Conservation (phyloP, 345 rosid species). For the Cardiospermum halicacabum region DNA sequence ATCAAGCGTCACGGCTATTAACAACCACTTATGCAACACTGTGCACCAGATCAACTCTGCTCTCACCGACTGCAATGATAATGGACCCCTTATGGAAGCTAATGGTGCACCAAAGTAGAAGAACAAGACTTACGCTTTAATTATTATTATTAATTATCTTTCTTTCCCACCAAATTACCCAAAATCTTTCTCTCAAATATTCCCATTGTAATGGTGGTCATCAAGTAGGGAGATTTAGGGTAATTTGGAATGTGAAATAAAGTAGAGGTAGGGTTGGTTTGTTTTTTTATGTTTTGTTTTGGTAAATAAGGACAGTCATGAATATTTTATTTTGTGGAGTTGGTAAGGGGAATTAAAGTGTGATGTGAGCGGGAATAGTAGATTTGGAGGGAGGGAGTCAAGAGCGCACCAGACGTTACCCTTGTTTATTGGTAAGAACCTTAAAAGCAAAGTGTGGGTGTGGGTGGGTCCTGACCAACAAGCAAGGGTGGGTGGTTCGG, state of each 20-base stretch:
- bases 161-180: constrained; percentile 39
- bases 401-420: constrained; percentile 82
- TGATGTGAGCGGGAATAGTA: background rate
- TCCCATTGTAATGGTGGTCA: constrained; percentile 9
- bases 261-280: background rate
- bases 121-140: constrained; percentile 1
- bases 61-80: constrained; percentile 25
- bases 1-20: constrained; percentile 58
- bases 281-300: too few species aligned
- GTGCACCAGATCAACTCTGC: constrained; percentile 64
- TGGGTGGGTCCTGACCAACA: constrained; percentile 21
- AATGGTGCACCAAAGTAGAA: constrained; percentile 23
- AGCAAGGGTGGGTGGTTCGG: constrained; percentile 78
- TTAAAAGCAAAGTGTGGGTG: background rate
- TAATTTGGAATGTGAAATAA: constrained; percentile 22
- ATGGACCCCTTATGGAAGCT: constrained; percentile 19
- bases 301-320: constrained; percentile 23
- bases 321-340: background rate
- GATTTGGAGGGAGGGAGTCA: constrained; percentile 48
- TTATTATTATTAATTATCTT: too few species aligned
- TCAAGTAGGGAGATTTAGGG: constrained; percentile 28
- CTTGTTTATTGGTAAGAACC: constrained; percentile 29
- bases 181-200: constrained; percentile 24
- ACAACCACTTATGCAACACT: constrained; percentile 60
- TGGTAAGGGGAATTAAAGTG: background rate